phyloP scores from a whole-genome alignment of 345 rosid species.

The Eucalyptus microcorys region DNA sequence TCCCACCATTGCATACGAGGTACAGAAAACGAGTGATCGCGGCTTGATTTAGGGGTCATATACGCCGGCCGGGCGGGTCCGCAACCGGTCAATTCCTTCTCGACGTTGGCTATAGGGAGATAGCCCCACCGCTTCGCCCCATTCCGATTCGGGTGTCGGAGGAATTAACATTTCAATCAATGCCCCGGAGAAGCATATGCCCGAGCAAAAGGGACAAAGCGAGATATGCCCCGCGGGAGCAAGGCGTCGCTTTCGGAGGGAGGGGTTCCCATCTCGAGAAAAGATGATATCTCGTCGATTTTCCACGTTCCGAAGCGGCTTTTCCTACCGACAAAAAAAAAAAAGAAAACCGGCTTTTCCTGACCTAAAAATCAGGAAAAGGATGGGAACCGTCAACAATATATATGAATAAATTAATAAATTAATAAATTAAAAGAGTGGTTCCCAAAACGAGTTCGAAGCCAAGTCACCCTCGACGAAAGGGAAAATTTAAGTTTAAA shows the following conservation, averaged over 20 bases:
- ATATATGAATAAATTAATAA: background rate
- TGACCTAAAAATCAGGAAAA: background rate
- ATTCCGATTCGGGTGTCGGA: background rate
- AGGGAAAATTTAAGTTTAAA: background rate
- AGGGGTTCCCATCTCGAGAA: background rate
- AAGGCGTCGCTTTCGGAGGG: background rate
- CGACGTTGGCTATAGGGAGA: background rate
- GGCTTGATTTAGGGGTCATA: background rate
- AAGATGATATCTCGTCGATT: background rate
- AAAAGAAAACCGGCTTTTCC: background rate
- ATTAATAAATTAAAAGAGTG: background rate
- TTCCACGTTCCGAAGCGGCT: background rate
- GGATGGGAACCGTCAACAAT: background rate
- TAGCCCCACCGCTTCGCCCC: background rate
- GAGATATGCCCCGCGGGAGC: background rate
- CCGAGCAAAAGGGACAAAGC: background rate
- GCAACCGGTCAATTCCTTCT: background rate
- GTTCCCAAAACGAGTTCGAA: background rate
- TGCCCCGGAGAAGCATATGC: too few relatives aligned
- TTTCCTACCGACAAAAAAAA: background rate
- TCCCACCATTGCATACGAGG: background rate
- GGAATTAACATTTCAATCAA: background rate
- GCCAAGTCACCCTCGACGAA: background rate
- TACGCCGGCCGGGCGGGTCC: background rate
- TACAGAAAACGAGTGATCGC: background rate